phyloP scores from a whole-genome alignment of 2,329 filamentous ascomycete species.

The Venturiaceae sp. region DNA sequence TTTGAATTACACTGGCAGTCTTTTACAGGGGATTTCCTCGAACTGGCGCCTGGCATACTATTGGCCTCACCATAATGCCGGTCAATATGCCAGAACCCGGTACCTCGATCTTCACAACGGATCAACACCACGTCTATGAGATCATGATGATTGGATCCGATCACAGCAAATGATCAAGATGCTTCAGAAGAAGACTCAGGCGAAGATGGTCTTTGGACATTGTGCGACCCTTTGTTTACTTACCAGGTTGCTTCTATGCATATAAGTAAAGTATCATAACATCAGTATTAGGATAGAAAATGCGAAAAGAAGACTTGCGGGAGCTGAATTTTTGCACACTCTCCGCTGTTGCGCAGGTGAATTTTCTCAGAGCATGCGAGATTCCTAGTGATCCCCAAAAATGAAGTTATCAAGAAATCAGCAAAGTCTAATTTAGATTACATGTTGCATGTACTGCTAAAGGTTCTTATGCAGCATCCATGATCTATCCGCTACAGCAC shows the following conservation, averaged over 20 bases:
- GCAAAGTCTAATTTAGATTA: background rate
- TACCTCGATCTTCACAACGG: conserved; percentile 27
- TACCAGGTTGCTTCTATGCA: conserved; percentile 17
- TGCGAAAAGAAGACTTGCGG: background rate
- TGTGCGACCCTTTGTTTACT: conserved; percentile 19
- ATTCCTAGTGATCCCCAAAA: background rate
- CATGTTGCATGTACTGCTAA: no score
- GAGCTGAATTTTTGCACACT: no score
- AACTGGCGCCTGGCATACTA: conserved; percentile 23
- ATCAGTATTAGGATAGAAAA: background rate
- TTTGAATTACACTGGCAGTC: conserved; percentile 27
- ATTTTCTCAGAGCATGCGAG: no score
- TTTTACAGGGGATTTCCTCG: conserved; percentile 21
- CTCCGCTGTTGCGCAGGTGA: no score
- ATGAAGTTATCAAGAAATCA: background rate
- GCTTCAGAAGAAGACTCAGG: conserved; percentile 17
- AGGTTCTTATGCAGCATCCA: no score
- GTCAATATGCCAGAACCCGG: conserved; percentile 24
- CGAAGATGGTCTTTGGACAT: conserved; percentile 20
- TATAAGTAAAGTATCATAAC: conserved; percentile 15
- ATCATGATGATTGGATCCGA: conserved; percentile 16
- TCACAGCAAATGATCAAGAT: conserved; percentile 22
- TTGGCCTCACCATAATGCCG: conserved; percentile 24
- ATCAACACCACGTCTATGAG: conserved; percentile 24
- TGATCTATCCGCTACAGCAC: no score